phyloP scores from a whole-genome alignment of 1,284 basidiomycete species.

The Phlebopus sp. region DNA sequence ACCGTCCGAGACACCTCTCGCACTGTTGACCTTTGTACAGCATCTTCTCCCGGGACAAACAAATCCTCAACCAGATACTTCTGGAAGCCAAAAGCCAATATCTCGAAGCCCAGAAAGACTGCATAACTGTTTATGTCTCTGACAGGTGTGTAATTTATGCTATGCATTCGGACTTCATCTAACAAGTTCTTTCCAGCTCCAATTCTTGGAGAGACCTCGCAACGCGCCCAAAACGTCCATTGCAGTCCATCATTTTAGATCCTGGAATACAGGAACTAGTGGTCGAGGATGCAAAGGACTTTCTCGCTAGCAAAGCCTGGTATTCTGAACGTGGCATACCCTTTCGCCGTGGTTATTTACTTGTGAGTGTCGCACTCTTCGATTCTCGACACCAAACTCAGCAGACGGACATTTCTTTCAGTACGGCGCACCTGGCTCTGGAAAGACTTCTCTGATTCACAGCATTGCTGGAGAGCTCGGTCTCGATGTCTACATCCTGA shows the following conservation, averaged over 20 bases:
- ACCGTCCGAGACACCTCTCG: neutral
- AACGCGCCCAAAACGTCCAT: slow-evolving; percentile 58
- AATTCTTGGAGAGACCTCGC: slow-evolving; percentile 53
- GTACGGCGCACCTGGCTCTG: slow-evolving; percentile 73
- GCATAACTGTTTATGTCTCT: slow-evolving; percentile 56
- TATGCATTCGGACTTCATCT: neutral
- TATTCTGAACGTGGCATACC: slow-evolving; percentile 67
- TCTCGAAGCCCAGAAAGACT: slow-evolving; percentile 47
- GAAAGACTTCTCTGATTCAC: slow-evolving; percentile 75
- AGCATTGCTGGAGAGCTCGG: slow-evolving; percentile 73
- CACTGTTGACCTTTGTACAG: slow-evolving; percentile 29
- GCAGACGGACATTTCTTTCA: slow-evolving; percentile 22
- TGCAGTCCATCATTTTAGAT: slow-evolving; percentile 66
- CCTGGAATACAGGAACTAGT: slow-evolving; percentile 62
- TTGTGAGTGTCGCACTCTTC: slow-evolving; percentile 41
- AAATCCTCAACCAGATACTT: slow-evolving; percentile 48
- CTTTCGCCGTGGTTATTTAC: slow-evolving; percentile 69
- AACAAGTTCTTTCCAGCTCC: slow-evolving; percentile 8
- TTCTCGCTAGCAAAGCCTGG: slow-evolving; percentile 64
- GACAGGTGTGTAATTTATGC: slow-evolving; percentile 36
- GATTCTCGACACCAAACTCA: neutral
- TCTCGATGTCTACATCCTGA: slow-evolving; percentile 72
- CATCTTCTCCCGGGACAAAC: slow-evolving; percentile 49
- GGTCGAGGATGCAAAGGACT: slow-evolving; percentile 64
- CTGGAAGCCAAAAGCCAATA: slow-evolving; percentile 56